Conservation (phyloP, 495 filamentous ascomycete genomes). For the Hyaloscypha hepaticicola region DNA sequence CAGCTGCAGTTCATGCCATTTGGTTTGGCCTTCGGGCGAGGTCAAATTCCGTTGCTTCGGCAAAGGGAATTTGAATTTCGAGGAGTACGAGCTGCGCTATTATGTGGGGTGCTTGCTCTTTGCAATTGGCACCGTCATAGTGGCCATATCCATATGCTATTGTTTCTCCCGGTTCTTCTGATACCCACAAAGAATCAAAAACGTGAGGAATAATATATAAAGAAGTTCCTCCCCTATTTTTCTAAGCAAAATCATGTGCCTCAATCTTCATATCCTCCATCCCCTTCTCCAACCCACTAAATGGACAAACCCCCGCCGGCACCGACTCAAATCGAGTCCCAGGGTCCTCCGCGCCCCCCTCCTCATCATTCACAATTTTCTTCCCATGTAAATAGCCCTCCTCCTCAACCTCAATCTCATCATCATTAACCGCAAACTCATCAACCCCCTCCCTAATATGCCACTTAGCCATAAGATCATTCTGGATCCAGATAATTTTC, state of each 20-base stretch:
- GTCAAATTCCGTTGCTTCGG: no score
- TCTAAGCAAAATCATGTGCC: background rate
- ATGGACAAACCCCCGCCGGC: slow-evolving; percentile 5
- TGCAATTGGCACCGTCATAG: no score
- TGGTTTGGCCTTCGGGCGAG: no score
- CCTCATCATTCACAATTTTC: slow-evolving; percentile 9
- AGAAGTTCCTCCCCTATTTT: background rate
- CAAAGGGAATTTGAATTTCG: no score
- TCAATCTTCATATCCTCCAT: background rate
- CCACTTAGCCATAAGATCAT: slow-evolving; percentile 54
- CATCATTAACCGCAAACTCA: slow-evolving; percentile 58
- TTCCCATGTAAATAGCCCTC: slow-evolving; percentile 51
- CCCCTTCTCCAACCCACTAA: slow-evolving; percentile 1
- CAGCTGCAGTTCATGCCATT: no score
- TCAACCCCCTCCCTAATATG: slow-evolving; percentile 72
- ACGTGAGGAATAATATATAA: no score
- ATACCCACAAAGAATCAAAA: no score
- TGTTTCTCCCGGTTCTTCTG: no score
- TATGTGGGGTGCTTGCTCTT: no score
- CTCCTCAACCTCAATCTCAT: slow-evolving; percentile 45
- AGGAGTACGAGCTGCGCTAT: no score
- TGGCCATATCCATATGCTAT: no score
- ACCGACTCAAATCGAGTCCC: background rate
- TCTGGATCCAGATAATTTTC: slow-evolving; percentile 51
- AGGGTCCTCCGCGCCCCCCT: background rate